A percentile compares a stretch with the other conserved stretches of the same genome.
phyloP scores from a whole-genome alignment of 1,284 basidiomycete genomes.

The Ustilago crameri region DNA sequence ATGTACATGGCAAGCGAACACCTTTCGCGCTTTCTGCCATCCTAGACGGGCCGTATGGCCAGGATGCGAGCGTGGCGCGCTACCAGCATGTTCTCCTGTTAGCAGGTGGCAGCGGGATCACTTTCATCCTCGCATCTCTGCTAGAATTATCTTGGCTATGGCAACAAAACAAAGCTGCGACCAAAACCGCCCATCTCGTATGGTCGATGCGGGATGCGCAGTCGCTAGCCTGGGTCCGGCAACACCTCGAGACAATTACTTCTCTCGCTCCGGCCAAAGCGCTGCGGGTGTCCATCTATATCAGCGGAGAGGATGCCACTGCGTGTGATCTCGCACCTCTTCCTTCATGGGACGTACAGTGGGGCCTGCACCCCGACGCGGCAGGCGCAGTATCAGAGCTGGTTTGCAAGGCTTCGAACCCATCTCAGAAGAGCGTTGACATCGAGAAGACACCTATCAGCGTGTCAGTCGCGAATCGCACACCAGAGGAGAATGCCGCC shows the following conservation, averaged over 20 bases:
- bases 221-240: constrained; percentile 20
- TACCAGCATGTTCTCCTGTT: constrained; percentile 42
- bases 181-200: constrained; percentile 22
- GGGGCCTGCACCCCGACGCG: constrained; percentile 24
- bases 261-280: constrained; percentile 24
- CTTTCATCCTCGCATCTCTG: constrained; percentile 46
- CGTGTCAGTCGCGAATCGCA: background rate
- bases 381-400: constrained; percentile 18
- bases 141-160: constrained; percentile 48
- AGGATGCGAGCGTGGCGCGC: constrained; percentile 29
- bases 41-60: constrained; percentile 60
- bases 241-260: constrained; percentile 25
- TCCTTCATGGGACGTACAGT: constrained; percentile 23
- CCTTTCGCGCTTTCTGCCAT: constrained; percentile 23
- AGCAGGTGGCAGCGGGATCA: constrained; percentile 56
- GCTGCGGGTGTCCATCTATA: constrained; percentile 27
- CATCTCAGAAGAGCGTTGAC: background rate
- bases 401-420: background rate
- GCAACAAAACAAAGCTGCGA: constrained; percentile 25
- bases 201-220: constrained; percentile 41
- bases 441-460: constrained; percentile 14
- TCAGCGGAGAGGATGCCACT: constrained; percentile 16
- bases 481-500: background rate
- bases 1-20: background rate
- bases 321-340: constrained; percentile 14